Base-by-base conservation (phyloP, 1,139 yeast genomes). In the Zhuliangozyma blackwelliae region DNA sequence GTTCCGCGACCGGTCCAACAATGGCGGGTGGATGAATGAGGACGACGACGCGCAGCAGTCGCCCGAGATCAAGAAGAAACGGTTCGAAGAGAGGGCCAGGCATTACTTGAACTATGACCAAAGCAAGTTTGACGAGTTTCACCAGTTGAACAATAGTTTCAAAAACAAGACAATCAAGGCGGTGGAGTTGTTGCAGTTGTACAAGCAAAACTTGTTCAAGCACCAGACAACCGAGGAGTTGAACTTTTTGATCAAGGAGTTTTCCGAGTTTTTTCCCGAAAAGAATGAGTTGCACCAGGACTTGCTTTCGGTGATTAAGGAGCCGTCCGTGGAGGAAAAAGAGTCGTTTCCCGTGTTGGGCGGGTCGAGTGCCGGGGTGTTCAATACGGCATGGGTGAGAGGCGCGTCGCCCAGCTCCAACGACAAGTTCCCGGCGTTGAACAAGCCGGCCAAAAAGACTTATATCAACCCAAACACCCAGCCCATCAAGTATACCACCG, bases 1-100 rank as follows among this genome's bases (percentile, higher is more conserved):
- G 0, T 78, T 77, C 47, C 32, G 35, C 11, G 37, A 36, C 5
- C 33, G 42, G 47, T 26, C 25, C 28, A 13, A 32, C 27, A 10
- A 25, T 10, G 25, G 27, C 30, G 40, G 46, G 31, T 31, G 36
- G 40, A 27, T 35, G 28, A 41, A 41, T 11, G 36, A 39, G 12
- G 66, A 63, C n/a, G 65, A 62, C 13, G 58, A 57, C 11, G 75
- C 72, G 39, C 45, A 46, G 29, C 47, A 47, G 30, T 62, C 79
- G 1, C 51, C 63, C 9, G 81, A 76, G 28, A 64, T 75, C 29
- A 83, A 80, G 46, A 72, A 67, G 47, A 65, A 72, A 54, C 70
- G 96, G 45, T 68, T 89, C 30, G 94, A 85, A 46, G 96, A 88
- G 55, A 72, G 96, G 50, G 96, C 96, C 1, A 80, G 82, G 54